phyloP scores from a whole-genome alignment of 306 rosid species.

The Canavalia ensiformis region DNA sequence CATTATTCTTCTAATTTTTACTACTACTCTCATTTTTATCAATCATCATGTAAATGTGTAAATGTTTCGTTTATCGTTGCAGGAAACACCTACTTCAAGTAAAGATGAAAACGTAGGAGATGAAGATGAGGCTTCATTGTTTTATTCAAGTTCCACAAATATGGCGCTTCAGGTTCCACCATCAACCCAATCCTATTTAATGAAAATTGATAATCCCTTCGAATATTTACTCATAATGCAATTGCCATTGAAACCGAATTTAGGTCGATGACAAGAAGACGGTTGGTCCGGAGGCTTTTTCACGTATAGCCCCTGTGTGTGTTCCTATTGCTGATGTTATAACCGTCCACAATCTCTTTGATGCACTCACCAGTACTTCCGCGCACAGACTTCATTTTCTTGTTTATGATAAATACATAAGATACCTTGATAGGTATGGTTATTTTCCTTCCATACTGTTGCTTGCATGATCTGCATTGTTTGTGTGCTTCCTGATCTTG shows the following conservation, averaged over 20 bases:
- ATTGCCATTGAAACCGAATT: neutral
- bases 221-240: constrained; percentile 4
- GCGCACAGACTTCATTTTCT: constrained; percentile 82
- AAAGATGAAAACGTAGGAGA: constrained; percentile 60
- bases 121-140: constrained; percentile 79
- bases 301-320: constrained; percentile 88
- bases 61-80: constrained; percentile 21
- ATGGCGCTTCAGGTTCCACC: constrained; percentile 85
- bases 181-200: neutral
- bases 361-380: constrained; percentile 74
- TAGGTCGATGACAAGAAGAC: constrained; percentile 88
- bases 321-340: constrained; percentile 79
- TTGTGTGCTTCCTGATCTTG: constrained; percentile 30
- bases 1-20: too few relatives aligned
- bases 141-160: constrained; percentile 81
- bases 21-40: neutral
- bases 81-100: constrained; percentile 63
- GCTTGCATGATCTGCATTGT: constrained; percentile 38
- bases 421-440: constrained; percentile 81
- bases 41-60: neutral
- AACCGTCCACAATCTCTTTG: constrained; percentile 82
- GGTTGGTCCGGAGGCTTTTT: constrained; percentile 89
- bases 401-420: constrained; percentile 83
- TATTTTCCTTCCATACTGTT: constrained; percentile 40
- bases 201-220: neutral